These are phyloP conservation scores for Pleurotus giganteus DNA, from an alignment of 768 basidiomycete species.

Conservation along the genomic window DNA sequence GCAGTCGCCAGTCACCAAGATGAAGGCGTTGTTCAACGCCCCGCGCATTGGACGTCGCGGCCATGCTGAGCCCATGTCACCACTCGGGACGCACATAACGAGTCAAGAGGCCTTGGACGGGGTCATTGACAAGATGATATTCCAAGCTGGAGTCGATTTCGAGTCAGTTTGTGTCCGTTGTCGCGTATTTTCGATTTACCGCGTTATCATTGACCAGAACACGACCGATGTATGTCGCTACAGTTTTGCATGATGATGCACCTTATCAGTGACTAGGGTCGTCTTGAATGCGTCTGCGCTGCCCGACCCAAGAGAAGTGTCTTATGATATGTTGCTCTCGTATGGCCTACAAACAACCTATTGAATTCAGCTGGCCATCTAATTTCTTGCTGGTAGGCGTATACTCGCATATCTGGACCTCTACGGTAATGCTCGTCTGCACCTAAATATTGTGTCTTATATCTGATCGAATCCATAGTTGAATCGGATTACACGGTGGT, in stretches of 20 bases:
- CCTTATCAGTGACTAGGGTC: constrained; percentile 50
- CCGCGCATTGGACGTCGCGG: constrained; percentile 32
- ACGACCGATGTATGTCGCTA: constrained; percentile 70
- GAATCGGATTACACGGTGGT: constrained; percentile 88
- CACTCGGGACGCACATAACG: constrained; percentile 19
- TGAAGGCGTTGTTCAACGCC: constrained; percentile 44
- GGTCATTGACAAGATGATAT: constrained; percentile 71
- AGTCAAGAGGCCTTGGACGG: constrained; percentile 38
- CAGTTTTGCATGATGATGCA: constrained; percentile 11
- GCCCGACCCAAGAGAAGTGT: constrained; percentile 73
- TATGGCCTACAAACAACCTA: constrained; percentile 36
- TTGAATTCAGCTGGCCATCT: constrained; percentile 5
- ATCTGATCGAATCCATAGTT: constrained; percentile 40
- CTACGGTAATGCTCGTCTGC: constrained; percentile 54
- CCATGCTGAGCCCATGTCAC: constrained; percentile 33
- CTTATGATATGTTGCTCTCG: constrained; percentile 76
- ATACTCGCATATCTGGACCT: constrained; percentile 79
- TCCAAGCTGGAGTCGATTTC: constrained; percentile 87
- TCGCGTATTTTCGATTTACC: neutral
- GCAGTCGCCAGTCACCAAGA: constrained; percentile 17
- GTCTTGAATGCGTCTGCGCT: constrained; percentile 80
- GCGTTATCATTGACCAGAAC: constrained; percentile 53
- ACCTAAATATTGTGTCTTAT: neutral
- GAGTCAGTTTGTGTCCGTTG: constrained; percentile 52
- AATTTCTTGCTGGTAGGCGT: constrained; percentile 43